A percentile compares a stretch with the other conserved stretches of the same genome.
Conservation (phyloP, 2,329 filamentous ascomycete genomes). For the Dactylonectria estremocensis region DNA sequence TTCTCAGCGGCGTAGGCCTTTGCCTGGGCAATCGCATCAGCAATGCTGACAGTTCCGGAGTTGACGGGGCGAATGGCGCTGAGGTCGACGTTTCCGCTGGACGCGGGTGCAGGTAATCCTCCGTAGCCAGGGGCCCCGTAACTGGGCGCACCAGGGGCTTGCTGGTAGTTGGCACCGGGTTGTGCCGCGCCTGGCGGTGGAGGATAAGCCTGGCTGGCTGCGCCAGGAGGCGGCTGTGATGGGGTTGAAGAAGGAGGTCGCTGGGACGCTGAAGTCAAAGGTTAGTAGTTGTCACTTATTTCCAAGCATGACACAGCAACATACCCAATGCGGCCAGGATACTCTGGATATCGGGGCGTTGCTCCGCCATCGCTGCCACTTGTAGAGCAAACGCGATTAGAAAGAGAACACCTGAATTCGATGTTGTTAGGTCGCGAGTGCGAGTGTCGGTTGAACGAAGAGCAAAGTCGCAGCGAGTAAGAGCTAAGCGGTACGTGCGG, state of each 20-base stretch:
- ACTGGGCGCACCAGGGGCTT: conserved; percentile 48
- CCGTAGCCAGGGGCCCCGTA: conserved; percentile 56
- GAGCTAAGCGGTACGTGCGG: conserved; percentile 4
- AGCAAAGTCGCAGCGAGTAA: conserved; percentile 10
- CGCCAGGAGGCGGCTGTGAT: conserved; percentile 59
- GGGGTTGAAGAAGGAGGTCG: conserved; percentile 60
- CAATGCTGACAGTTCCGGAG: conserved; percentile 86
- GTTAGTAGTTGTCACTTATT: conserved; percentile 39
- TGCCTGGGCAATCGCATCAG: conserved; percentile 88
- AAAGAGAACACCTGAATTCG: conserved; percentile 7
- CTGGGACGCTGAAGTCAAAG: conserved; percentile 58
- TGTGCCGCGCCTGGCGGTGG: conserved; percentile 56
- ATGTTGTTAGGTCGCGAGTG: conserved; percentile 23
- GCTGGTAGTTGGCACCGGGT: conserved; percentile 55
- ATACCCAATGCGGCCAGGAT: conserved; percentile 66
- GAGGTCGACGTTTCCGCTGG: conserved; percentile 84
- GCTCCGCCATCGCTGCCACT: conserved; percentile 44
- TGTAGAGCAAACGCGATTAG: conserved; percentile 28
- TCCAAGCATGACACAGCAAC: conserved; percentile 36
- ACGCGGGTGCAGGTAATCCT: conserved; percentile 76
- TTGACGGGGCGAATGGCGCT: conserved; percentile 84
- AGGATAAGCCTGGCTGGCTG: conserved; percentile 57
- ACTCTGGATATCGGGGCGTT: conserved; percentile 54
- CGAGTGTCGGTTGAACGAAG: conserved; percentile 19
- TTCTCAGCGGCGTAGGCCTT: conserved; percentile 87